Evolutionary conservation across 2,329 filamentous ascomycete species (phyloP), one percentile per base, ranked within the genome.

Genomic region (Ophiostoma quercus): DNA sequence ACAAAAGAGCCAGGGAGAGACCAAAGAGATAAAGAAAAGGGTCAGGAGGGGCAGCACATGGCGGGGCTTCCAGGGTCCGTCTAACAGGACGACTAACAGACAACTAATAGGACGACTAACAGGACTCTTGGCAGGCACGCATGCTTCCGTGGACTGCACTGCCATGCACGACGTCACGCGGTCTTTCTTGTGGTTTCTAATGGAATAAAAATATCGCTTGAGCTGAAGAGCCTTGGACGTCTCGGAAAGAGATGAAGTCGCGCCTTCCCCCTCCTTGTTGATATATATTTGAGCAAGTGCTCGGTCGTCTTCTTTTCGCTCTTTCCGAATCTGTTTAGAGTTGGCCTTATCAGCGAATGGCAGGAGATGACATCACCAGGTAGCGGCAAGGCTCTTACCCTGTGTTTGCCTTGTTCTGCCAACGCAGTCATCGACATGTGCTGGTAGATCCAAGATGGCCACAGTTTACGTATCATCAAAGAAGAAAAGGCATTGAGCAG

Each of bases 81-180:
- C 43, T 19, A 47, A 19, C 41, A 47, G 43, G 47, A 7, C 47
- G 19, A n/a, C 43, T 47, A 41, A 14, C 39, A 41, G 47, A 7
- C 47, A 5, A 19, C 41, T 43, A 39, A 39, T 6, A 39, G 43
- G 43, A 5, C 43, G 43, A 22, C 47, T 51, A 5, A 57, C 51
- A 57, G 51, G 51, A 25, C n/a, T 57, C 51, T 57, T 57, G 51
- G 51, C 51, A 57, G 51, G 51, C n/a, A 57, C 51, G 43, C 43
- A 47, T 47, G 19, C 43, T 47, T 47, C 43, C 43, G 43, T 47
- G 43, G 16, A 2, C 19, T n/a, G 43, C 19, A n/a, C 19, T n/a
- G 43, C 7, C 43, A 57, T 57, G 51, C 22, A 57, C n/a, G 51
- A 57, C 51, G 51, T 57, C 51, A 57, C 51, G 51, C n/a, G 11